Evolutionary conservation across 257 asterid genomes (phyloP).

Genomic region (Solanum bulbocastanum): DNA sequence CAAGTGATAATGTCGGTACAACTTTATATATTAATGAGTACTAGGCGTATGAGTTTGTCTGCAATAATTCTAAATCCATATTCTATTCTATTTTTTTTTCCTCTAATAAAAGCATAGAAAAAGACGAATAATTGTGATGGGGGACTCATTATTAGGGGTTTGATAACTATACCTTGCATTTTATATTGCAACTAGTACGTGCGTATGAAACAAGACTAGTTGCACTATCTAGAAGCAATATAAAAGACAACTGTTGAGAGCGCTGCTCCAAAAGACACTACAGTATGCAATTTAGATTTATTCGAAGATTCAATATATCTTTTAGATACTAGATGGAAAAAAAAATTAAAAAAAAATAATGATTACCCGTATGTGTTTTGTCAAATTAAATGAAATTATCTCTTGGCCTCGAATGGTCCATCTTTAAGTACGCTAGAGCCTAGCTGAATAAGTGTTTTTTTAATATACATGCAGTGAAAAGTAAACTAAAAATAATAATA

Average conservation of each 20-base stretch:
- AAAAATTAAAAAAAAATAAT: too few species aligned
- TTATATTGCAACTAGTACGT: not conserved
- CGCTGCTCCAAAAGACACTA: accelerated
- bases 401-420: not conserved
- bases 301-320: accelerated
- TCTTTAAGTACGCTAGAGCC: not conserved
- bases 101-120: not conserved
- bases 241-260: not conserved
- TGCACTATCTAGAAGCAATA: not conserved
- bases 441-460: not conserved
- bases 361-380: not conserved
- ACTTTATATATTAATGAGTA: not conserved
- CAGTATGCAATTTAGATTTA: too few species aligned
- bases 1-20: too few species aligned
- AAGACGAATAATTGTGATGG: not conserved
- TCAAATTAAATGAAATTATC: not conserved
- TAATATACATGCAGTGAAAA: not conserved
- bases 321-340: too few species aligned
- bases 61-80: not conserved
- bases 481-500: not conserved
- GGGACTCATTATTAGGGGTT: not conserved
- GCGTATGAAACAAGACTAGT: too few species aligned
- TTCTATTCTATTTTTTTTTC: not conserved
- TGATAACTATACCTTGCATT: not conserved
- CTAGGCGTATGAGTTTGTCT: not conserved